A percentile compares a stretch with the other conserved stretches of the same genome.
Conservation (phyloP, 495 filamentous ascomycete species). For the Lichina pygmaea region DNA sequence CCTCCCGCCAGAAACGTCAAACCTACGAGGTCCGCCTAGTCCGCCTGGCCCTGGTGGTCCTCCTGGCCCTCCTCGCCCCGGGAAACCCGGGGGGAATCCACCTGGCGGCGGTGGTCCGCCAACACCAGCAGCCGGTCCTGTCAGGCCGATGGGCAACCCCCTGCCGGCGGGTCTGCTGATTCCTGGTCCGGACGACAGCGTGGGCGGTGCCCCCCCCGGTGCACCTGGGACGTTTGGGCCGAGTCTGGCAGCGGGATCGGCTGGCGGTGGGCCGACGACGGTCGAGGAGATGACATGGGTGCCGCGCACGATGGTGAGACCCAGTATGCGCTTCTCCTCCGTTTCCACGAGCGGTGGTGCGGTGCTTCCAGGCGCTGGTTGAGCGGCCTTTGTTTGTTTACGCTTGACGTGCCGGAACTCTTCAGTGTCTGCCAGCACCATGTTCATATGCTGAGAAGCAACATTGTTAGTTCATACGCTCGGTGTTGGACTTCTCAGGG, state of each 20-base stretch:
- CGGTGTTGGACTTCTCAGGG: slow-evolving; percentile 1
- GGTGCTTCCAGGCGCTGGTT: slow-evolving; percentile 34
- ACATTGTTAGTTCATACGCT: slow-evolving; percentile 6
- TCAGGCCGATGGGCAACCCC: slow-evolving; percentile 65
- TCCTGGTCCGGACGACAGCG: slow-evolving; percentile 61
- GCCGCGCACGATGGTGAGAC: slow-evolving; percentile 83
- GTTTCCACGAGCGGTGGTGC: slow-evolving; percentile 43
- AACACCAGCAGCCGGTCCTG: slow-evolving; percentile 73
- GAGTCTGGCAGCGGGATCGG: slow-evolving; percentile 74
- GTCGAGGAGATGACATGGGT: slow-evolving; percentile 82
- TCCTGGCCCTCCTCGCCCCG: slow-evolving; percentile 39
- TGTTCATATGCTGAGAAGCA: slow-evolving; percentile 70
- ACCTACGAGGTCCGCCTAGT: slow-evolving; percentile 24
- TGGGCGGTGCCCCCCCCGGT: slow-evolving; percentile 24
- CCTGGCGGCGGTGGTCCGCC: slow-evolving; percentile 47
- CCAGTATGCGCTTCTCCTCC: slow-evolving; percentile 89
- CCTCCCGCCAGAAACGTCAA: neutral
- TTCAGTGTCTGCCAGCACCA: slow-evolving; percentile 95
- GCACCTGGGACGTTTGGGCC: slow-evolving; percentile 49
- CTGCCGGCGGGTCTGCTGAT: slow-evolving; percentile 80
- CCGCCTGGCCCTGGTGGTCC: slow-evolving; percentile 34
- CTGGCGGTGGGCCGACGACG: slow-evolving; percentile 87
- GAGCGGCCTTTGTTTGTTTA: slow-evolving; percentile 47
- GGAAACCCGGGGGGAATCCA: slow-evolving; percentile 22
- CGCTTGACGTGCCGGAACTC: slow-evolving; percentile 90